Conservation (phyloP, 2,329 filamentous ascomycete genomes). For the Hortaea sp. region DNA sequence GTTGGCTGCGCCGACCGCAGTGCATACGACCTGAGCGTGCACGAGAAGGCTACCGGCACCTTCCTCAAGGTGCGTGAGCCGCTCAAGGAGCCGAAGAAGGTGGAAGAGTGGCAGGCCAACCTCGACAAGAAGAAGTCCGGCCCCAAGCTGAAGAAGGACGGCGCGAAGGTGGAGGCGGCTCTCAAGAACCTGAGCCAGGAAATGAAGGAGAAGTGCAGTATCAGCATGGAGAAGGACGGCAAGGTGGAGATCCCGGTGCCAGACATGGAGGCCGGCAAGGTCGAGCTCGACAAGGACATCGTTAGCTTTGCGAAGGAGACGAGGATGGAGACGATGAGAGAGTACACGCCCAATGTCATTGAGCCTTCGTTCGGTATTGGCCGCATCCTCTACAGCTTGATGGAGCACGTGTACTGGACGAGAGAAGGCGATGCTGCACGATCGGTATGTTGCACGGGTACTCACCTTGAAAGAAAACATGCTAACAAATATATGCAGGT, state of each 20-base stretch:
- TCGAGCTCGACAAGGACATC: constrained; percentile 68
- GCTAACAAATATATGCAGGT: constrained; percentile 36
- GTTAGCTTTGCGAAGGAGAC: constrained; percentile 77
- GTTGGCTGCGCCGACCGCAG: constrained; percentile 93
- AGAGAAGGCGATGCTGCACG: constrained; percentile 75
- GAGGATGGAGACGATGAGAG: constrained; percentile 70
- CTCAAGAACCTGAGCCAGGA: constrained; percentile 69
- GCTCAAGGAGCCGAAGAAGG: constrained; percentile 62
- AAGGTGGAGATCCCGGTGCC: constrained; percentile 70
- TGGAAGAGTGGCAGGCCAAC: constrained; percentile 82
- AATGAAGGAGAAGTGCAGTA: constrained; percentile 66
- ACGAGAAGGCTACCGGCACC: constrained; percentile 84
- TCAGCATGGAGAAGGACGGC: constrained; percentile 61
- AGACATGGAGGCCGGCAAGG: constrained; percentile 57
- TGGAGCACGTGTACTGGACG: constrained; percentile 94
- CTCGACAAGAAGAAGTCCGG: constrained; percentile 95
- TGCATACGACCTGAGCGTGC: constrained; percentile 86
- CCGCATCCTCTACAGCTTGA: constrained; percentile 81
- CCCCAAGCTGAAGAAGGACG: constrained; percentile 89
- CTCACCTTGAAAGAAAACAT: too few relatives aligned
- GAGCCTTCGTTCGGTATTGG: constrained; percentile 98
- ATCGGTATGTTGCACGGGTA: constrained; percentile 52
- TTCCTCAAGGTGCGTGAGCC: constrained; percentile 77
- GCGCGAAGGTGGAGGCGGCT: constrained; percentile 72
- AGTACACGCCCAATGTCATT: constrained; percentile 79